Base-by-base conservation (phyloP, 1,139 yeast genomes). In the Saccharomyces hybrid region DNA sequence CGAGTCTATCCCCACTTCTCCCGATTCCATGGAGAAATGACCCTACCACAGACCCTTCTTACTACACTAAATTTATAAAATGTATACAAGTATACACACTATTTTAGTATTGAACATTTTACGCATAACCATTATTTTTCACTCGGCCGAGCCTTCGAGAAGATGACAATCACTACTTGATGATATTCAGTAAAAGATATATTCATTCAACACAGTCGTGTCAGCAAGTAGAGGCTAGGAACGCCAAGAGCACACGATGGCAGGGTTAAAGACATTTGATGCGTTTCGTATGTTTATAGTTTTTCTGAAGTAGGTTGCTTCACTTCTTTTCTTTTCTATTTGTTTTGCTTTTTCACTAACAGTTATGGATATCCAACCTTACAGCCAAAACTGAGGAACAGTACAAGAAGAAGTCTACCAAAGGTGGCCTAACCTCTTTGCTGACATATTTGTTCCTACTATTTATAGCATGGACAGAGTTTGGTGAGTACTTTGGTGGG, bases 401-500 rank as follows among this genome's bases (percentile, higher is more conserved):
- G 57, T 91, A 88, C 64, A 79, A 86, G 47, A 85, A 86, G 51
- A 73, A 88, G 59, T 85, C 95, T 1, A 74, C 80, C 44, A 76
- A 93, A 57, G 96, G 96, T 29, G 93, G 95, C 2, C 67, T 81
- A 26, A 80, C 91, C n/a, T 84, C 96, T 0, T 61, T 89, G 2
- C 52, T 85, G 50, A 82, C 91, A 9, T 75, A 78, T 25, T 62
- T 86, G 27, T 76, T 82, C 53, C 80, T 85, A 26, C 64, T 89
- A 14, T 81, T 89, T 64, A 74, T 91, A 48, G 70, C 88, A 13
- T 90, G 96, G 89, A 80, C 88, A 13, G 95, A 90, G 67, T 72
- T 90, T 49, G 96, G 97, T 7, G 86, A 88, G 7, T 88, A 78
- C 67, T 74, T 91, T 56, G 96, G 95, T 47, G 98, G 97, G 2